Evolutionary conservation across 306 rosid genomes (phyloP).

Genomic region (Trichosanthes cucumerina): DNA sequence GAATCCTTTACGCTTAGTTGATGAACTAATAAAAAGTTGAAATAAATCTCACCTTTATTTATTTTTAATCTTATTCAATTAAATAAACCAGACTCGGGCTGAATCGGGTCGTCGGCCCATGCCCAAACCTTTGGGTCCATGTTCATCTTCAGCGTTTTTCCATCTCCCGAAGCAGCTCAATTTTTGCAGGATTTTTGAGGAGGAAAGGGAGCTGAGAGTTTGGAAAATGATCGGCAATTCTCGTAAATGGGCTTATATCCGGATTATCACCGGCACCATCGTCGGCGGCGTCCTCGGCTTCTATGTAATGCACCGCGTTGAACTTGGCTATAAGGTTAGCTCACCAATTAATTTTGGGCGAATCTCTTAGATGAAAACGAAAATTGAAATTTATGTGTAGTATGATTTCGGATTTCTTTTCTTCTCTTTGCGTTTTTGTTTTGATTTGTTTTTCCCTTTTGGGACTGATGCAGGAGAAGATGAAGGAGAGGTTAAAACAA

Average conservation of each 20-base stretch:
- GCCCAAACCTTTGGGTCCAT: not conserved
- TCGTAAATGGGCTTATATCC: constrained; percentile 56
- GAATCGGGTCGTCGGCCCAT: not conserved
- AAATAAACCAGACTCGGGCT: not conserved
- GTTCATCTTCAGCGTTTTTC: not conserved
- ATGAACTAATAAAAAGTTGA: too few species aligned
- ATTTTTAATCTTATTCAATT: not conserved
- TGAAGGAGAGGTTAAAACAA: constrained; percentile 51
- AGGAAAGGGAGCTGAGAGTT: not conserved
- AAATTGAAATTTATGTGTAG: not conserved
- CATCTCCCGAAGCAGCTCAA: not conserved
- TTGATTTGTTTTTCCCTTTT: not conserved
- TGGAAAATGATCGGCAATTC: constrained; percentile 28
- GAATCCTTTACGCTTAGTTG: too few species aligned
- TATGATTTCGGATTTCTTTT: not conserved
- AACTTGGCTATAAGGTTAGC: constrained; percentile 56
- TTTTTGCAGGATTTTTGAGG: constrained; percentile 17
- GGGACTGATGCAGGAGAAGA: constrained; percentile 40
- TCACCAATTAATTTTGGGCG: not conserved
- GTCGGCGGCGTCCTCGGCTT: constrained; percentile 70
- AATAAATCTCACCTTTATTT: too few species aligned
- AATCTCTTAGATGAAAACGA: not conserved
- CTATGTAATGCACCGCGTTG: constrained; percentile 77
- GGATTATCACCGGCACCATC: constrained; percentile 66
- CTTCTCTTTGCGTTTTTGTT: not conserved